A percentile compares a stretch with the other conserved stretches of the same genome.
Evolutionary conservation across 805 yeast species (phyloP).

Genomic region (Saturnispora dispora): DNA sequence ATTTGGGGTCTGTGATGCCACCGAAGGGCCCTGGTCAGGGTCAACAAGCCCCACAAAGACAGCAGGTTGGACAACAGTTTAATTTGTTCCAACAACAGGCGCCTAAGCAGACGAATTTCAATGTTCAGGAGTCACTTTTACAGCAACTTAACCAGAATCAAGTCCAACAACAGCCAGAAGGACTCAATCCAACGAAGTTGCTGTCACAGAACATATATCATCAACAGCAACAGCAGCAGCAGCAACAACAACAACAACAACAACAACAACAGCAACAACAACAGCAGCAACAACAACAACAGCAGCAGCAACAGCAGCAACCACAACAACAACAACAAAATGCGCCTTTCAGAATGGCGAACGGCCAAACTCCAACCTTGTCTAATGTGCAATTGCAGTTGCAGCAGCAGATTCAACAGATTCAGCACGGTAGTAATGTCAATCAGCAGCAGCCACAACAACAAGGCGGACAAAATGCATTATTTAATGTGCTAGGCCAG

Average conservation of each 20-base stretch:
- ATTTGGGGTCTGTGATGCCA: not conserved
- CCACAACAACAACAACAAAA: slow-evolving; percentile 17
- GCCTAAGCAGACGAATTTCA: slow-evolving; percentile 13
- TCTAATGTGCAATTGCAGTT: slow-evolving; percentile 7
- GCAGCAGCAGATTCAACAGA: slow-evolving; percentile 8
- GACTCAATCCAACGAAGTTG: slow-evolving; percentile 28
- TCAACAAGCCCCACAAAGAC: slow-evolving; percentile 1
- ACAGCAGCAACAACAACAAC: slow-evolving; percentile 20
- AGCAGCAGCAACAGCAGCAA: slow-evolving; percentile 17
- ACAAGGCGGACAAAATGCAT: not conserved
- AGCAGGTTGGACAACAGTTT: not conserved
- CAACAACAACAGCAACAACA: slow-evolving; percentile 16
- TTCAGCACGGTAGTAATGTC: slow-evolving; percentile 1
- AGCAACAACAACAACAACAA: slow-evolving; percentile 7
- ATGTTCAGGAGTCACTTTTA: slow-evolving; percentile 6
- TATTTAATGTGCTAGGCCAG: slow-evolving; percentile 3
- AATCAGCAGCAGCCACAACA: slow-evolving; percentile 1
- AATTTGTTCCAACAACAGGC: slow-evolving; percentile 14
- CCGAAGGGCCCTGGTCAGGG: slow-evolving; percentile 7
- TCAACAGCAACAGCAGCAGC: not conserved
- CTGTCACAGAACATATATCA: slow-evolving; percentile 33
- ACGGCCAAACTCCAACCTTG: slow-evolving; percentile 2
- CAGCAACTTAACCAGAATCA: slow-evolving; percentile 8
- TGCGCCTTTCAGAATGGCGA: slow-evolving; percentile 3
- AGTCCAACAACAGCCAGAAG: slow-evolving; percentile 17